Evolutionary conservation across 495 filamentous ascomycete species (phyloP), one percentile per base, ranked within the genome.

Genomic region (Xylaria flabelliformis): DNA sequence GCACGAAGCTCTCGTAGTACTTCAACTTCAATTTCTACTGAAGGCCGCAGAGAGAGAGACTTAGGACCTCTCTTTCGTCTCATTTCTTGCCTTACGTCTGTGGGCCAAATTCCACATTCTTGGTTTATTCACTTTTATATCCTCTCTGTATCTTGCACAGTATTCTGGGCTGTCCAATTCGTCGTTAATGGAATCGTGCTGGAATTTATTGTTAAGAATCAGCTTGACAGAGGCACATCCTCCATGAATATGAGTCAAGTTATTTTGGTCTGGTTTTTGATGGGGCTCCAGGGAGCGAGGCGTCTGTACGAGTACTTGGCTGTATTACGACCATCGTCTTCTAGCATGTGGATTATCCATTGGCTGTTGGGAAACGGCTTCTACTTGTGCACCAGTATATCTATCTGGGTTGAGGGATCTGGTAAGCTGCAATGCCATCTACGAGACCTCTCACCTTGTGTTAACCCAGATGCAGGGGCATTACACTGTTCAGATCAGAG

Each of bases 121-220:
- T 99, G 91, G 86, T 99, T 99, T 82, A 86, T 82, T 9, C 91
- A 94, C 69, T 99, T 97, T 81, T 99, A 99, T 77, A 76, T 93
- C 44, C 77, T 88, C 26, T 97, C 92, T 0, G 74, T 95, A 2
- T 74, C 83, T 6, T 91, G 90, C 53, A 95, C 91, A 1, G 67
- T 90, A 4, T 93, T 97, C 80, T 98, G 96, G 95, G 85, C 83
- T 0, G 55, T 76, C 48, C 93, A 97, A 78, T 85, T 93, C n/a
- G 73, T 89, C 24, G 78, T 73, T 17, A 82, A 85, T 64, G 94
- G 93, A 1, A 64, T 67, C 3, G 75, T 86, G 48, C 81, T 92
- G 72, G 74, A 79, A 32, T 69, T 77, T 21, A 68, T 91, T 32
- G 80, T 81, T 34, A 70, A 71, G 4, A 71, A 72, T 41, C 70